Base-by-base conservation (phyloP, 1,139 yeast genomes). In the Saccharomyces uvarum region DNA sequence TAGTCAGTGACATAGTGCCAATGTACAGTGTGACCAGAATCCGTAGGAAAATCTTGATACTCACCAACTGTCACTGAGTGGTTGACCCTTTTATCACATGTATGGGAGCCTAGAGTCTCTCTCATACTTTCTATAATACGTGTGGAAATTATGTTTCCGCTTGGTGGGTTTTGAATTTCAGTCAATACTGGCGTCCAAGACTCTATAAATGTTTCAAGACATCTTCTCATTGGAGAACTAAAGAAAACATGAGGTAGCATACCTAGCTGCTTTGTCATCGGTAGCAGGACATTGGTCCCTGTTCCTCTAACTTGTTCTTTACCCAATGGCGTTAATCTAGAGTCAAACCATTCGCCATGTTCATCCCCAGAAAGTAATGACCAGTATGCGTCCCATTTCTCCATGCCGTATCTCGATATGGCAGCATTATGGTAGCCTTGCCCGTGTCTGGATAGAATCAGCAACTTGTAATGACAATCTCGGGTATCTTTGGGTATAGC, bases 341-440 rank as follows among this genome's bases (percentile, higher is more conserved):
- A 62, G 51, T 68, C 72, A 4, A 58, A 38, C 70, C 70, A 67
- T 2, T 54, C 48, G 3, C 66, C 66, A 56, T 60, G 52, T 41
- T 58, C 64, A 49, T 67, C 70, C 9, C 70, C 70, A n/a, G 63
- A 77, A 48, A 78, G 59, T 56, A 73, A 74, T 24, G 86, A 74
- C 85, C 86, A 85, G 58, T 82, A 77, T 0, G 65, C 68, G 61
- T 79, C 76, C 91, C 91, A 86, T 24, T 69, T 79, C 13, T 75
- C 70, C 42, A 75, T 68, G 13, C 89, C 86, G 65, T 83, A 84
- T 57, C 78, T 77, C 28, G 72, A 73, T 50, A 80, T 79, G 1
- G 84, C 88, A 24, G 77, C 72, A 61, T 87, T 87, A 64, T 86
- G 93, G 69, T 75, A 81, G 0, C 95, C 95, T 69, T 86, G 87